Evolutionary conservation across 2,329 filamentous ascomycete species (phyloP).

Genomic region (Thermomyces lanuginosus): DNA sequence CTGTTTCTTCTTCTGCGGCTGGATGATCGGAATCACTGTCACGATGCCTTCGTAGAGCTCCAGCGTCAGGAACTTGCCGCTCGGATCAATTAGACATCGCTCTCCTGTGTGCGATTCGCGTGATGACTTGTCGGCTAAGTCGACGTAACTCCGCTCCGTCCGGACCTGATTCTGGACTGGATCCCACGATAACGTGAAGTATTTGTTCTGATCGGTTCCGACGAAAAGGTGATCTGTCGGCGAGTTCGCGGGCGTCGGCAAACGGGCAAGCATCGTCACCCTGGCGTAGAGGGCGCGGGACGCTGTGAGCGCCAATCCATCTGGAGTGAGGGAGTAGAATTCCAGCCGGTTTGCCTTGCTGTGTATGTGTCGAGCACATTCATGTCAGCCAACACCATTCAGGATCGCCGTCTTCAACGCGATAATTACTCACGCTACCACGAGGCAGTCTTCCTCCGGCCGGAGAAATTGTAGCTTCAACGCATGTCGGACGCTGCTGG

Average conservation of each 20-base stretch:
- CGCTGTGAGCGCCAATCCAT: conserved; percentile 46
- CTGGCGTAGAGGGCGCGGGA: conserved; percentile 68
- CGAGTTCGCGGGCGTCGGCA: conserved; percentile 46
- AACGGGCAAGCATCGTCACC: conserved; percentile 57
- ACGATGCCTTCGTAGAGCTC: conserved; percentile 54
- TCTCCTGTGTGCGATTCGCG: conserved; percentile 69
- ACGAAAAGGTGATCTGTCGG: conserved; percentile 75
- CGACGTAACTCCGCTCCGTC: conserved; percentile 43
- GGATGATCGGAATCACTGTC: conserved; percentile 45
- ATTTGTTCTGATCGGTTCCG: conserved; percentile 75
- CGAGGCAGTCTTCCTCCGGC: conserved; percentile 60
- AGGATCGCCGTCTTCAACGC: background rate
- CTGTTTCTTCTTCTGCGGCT: conserved; percentile 33
- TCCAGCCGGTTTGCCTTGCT: conserved; percentile 77
- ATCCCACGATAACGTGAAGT: conserved; percentile 83
- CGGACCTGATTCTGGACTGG: conserved; percentile 34
- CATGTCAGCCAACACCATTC: conserved; percentile 1
- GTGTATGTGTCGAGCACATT: conserved; percentile 8
- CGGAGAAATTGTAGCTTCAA: conserved; percentile 62
- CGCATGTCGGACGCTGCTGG: conserved; percentile 82
- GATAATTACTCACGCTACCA: conserved; percentile 57
- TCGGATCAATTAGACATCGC: conserved; percentile 69
- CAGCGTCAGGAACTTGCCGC: conserved; percentile 49
- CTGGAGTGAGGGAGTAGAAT: conserved; percentile 53
- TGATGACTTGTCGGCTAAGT: conserved; percentile 44